Base-by-base conservation (phyloP, 768 basidiomycete genomes). In the Macrolepiota dolichaula region DNA sequence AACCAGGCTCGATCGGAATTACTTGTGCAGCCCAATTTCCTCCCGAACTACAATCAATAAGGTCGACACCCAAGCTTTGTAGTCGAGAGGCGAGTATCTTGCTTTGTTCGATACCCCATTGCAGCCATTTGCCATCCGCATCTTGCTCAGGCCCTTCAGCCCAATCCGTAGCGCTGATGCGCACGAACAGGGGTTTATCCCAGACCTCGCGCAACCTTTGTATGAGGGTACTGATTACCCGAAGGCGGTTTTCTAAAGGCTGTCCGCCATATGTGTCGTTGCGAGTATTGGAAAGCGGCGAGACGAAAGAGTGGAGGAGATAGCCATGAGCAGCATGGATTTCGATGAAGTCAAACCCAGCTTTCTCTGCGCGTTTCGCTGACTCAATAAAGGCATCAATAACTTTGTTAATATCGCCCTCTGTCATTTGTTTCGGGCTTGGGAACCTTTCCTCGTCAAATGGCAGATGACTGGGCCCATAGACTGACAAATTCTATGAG, bases 61-160 rank as follows among this genome's bases (percentile, higher is more conserved):
- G 74, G 68, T 94, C 92, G 12, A 93, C 79, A 7, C 88, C 89
- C 4, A 85, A 64, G 57, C 83, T 77, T 66, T 81, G 70, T 66
- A 93, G 70, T 69, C 84, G 79, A 13, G 79, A 79, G 1, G 79
- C 78, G 32, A 86, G 78, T 36, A 86, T 67, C 35, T 77, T 85
- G 69, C 82, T 89, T 72, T 94, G 92, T 68, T 92, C 86, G 56
- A 92, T 76, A 10, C 91, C 92, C 89, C 91, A 91, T 55, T 84
- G 80, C 59, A 77, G 79, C 83, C 83, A 91, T 57, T 74, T 71
- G 13, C 82, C 86, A 19, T 83, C 69, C 69, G 76, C 73, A 74
- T 81, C 70, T 77, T 80, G 73, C 84, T 89, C 80, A 1, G 77
- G 76, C 1, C 77, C 78, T 58, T 80, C 77, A 7, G 82, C 83